Base-by-base conservation (phyloP, 176 grass and related monocot genomes). In the Thalia dealbata region DNA sequence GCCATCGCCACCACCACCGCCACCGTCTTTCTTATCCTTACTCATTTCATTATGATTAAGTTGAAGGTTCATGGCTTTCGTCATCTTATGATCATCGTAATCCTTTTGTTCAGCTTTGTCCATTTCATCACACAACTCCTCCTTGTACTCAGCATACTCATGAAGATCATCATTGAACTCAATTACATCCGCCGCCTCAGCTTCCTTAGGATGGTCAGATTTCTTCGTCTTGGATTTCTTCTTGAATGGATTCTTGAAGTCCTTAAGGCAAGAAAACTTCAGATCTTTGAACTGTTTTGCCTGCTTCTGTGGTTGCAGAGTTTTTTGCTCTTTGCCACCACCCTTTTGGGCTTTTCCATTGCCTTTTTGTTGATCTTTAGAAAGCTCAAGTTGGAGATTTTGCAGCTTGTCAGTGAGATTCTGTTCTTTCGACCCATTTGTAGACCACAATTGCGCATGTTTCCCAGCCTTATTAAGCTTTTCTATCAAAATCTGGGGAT, bases 391-490 rank as follows among this genome's bases (percentile, higher is more conserved):
- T 14, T 82, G 81, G 38, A 86, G 81, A 55, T 88, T 92, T 6
- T 89, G 88, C n/a, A 88, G 72, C 66, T 92, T 89, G 81, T 61
- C 80, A 29, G 73, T 3, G 38, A 87, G 26, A 50, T 81, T 64
- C 65, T 73, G 48, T 24, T 9, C 16, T 21, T 72, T 52, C 28
- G 62, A 68, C 6, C 79, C 75, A 80, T 93, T 93, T 26, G 87
- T 46, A 59, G 88, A 79, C 85, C 81, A 88, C 10, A 93, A 81
- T 76, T 81, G 81, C 2, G 90, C 90, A 1, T 89, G 90, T 78
- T 99, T 99, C 51, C 95, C 95, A 22, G 81, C 85, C 74, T 86
- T 99, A 81, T 86, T 81, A 7, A 99, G 85, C 63, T 91, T 92
- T 76, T 91, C 86, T 7, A 99, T 91, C 43, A 99, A 82, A 79